phyloP scores from a whole-genome alignment of 148 eudicot genomes.

The Oxyria digyna region DNA sequence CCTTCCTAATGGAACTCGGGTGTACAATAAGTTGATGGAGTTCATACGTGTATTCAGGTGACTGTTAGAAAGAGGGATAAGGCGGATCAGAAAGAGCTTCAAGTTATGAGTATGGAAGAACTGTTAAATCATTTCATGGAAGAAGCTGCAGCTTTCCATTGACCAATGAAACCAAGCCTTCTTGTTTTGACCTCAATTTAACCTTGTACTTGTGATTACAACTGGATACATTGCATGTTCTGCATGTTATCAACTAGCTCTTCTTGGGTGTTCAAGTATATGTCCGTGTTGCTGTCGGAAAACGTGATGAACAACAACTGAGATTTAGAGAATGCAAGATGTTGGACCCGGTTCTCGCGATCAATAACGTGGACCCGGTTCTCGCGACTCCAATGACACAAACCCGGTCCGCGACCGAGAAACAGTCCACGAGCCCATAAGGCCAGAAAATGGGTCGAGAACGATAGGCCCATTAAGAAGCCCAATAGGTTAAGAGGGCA shows the following conservation, averaged over 20 bases:
- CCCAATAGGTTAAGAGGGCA: no score
- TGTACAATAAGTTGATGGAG: slow-evolving; percentile 79
- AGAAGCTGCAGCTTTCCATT: slow-evolving; percentile 47
- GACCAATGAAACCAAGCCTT: slow-evolving; percentile 3
- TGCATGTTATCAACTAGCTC: neutral
- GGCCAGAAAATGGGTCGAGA: no score
- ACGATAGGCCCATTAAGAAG: no score
- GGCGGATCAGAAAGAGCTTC: slow-evolving; percentile 26
- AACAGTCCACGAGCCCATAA: no score
- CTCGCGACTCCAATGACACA: no score
- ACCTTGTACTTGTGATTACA: neutral
- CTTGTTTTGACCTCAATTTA: neutral
- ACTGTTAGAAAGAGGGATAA: slow-evolving; percentile 67
- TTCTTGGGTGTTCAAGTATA: neutral
- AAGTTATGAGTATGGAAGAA: slow-evolving; percentile 34
- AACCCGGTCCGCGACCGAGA: no score
- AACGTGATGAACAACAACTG: neutral
- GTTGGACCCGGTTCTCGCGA: no score
- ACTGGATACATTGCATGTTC: neutral
- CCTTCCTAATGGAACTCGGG: slow-evolving; percentile 82
- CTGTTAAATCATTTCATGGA: slow-evolving; percentile 51
- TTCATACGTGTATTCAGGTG: slow-evolving; percentile 63
- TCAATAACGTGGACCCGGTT: no score
- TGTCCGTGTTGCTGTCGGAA: neutral
- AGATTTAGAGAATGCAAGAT: neutral